A percentile compares a stretch with the other conserved stretches of the same genome.
phyloP scores from a whole-genome alignment of 352 stramenopile genomes.

The Pythium brassicae region DNA sequence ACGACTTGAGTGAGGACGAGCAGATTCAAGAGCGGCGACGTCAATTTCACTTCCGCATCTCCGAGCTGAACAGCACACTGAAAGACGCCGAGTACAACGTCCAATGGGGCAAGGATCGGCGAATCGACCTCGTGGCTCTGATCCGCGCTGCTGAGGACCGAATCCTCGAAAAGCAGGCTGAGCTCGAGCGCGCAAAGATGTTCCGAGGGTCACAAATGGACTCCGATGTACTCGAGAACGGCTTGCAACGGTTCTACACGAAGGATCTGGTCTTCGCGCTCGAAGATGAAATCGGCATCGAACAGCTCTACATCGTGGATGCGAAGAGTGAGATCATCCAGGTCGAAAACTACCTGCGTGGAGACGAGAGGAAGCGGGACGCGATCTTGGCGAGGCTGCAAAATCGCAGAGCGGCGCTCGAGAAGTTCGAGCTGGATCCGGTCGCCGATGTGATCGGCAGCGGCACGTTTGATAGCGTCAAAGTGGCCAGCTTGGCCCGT shows the following conservation, averaged over 20 bases:
- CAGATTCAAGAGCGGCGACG: constrained; percentile 47
- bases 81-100: constrained; percentile 73
- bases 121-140: constrained; percentile 61
- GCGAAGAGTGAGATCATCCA: constrained; percentile 67
- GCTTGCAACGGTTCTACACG: constrained; percentile 70
- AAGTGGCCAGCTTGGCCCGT: constrained; percentile 20
- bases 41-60: constrained; percentile 76
- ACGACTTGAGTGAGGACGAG: constrained; percentile 48
- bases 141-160: constrained; percentile 61
- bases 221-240: constrained; percentile 69
- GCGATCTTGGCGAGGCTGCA: constrained; percentile 29
- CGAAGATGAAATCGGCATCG: constrained; percentile 81
- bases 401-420: constrained; percentile 36
- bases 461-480: constrained; percentile 1
- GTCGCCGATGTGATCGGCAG: constrained; percentile 3
- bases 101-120: constrained; percentile 68
- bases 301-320: constrained; percentile 82
- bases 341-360: constrained; percentile 67
- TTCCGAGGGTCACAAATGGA: constrained; percentile 76
- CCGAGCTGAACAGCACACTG: constrained; percentile 45
- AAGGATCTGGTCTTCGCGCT: constrained; percentile 68
- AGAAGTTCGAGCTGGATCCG: constrained; percentile 43
- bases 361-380: constrained; percentile 38
- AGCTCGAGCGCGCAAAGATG: constrained; percentile 62
- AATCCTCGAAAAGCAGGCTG: constrained; percentile 76